These are phyloP conservation scores for Dactylellina sp. DNA, from an alignment of 2,329 filamentous ascomycete genomes.

Conservation along the genomic window DNA sequence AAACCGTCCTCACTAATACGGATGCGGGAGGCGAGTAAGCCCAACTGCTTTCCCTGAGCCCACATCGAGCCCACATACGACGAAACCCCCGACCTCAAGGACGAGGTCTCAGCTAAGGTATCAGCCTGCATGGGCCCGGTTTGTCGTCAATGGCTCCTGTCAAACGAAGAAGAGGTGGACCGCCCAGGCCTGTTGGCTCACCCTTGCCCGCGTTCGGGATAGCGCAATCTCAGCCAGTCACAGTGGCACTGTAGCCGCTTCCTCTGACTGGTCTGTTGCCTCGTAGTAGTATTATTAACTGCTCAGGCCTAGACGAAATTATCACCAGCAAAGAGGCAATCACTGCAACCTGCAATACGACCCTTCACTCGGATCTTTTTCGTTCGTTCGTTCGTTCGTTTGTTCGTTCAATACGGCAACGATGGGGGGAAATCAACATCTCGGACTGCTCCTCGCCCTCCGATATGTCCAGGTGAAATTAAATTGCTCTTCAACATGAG, in stretches of 20 bases:
- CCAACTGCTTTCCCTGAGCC: neutral
- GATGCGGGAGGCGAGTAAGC: constrained; percentile 56
- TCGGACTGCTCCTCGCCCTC: constrained; percentile 4
- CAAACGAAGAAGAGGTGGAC: constrained; percentile 28
- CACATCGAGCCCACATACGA: neutral
- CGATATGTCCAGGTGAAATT: constrained; percentile 23
- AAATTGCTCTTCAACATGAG: constrained; percentile 50
- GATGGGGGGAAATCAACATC: too few relatives aligned
- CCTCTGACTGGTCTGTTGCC: constrained; percentile 45
- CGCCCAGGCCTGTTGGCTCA: constrained; percentile 6
- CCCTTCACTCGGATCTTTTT: neutral
- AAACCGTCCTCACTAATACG: constrained; percentile 56
- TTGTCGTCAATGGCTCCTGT: constrained; percentile 38
- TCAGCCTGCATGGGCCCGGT: constrained; percentile 28
- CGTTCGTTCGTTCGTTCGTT: neutral
- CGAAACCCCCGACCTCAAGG: constrained; percentile 38
- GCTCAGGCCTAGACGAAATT: constrained; percentile 32
- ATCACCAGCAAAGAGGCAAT: constrained; percentile 24
- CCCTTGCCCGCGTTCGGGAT: constrained; percentile 50
- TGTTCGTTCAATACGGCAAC: too few relatives aligned
- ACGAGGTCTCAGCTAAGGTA: constrained; percentile 48
- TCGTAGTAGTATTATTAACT: constrained; percentile 28
- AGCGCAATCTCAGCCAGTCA: constrained; percentile 57
- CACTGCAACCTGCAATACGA: neutral
- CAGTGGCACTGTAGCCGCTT: constrained; percentile 51